phyloP scores from a whole-genome alignment of 2,329 filamentous ascomycete species.

The Ophiostoma sp. region DNA sequence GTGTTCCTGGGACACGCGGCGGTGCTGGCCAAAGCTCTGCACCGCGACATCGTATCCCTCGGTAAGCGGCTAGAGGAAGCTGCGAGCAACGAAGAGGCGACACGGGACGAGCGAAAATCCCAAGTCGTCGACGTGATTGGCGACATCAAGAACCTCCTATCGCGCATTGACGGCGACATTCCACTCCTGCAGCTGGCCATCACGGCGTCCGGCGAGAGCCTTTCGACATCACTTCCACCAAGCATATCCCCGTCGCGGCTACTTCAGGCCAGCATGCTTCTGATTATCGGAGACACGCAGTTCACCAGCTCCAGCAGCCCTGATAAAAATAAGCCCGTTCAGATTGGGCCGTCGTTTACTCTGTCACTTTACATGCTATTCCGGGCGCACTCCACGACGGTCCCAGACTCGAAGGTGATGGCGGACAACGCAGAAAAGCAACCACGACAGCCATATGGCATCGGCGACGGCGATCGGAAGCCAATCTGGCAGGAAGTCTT shows the following conservation, averaged over 20 bases:
- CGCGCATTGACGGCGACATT: slow-evolving; percentile 82
- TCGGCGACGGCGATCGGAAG: slow-evolving; percentile 53
- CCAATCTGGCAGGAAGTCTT: slow-evolving; percentile 94
- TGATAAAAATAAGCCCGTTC: slow-evolving; percentile 50
- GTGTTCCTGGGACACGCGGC: slow-evolving; percentile 73
- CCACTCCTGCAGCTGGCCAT: slow-evolving; percentile 91
- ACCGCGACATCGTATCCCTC: slow-evolving; percentile 75
- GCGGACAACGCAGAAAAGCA: not conserved
- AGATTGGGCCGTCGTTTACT: slow-evolving; percentile 82
- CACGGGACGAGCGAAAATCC: slow-evolving; percentile 36
- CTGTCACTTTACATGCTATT: slow-evolving; percentile 96
- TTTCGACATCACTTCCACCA: slow-evolving; percentile 72
- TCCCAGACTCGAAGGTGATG: not conserved
- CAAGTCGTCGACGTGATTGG: slow-evolving; percentile 65
- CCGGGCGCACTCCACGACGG: slow-evolving; percentile 55
- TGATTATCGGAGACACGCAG: slow-evolving; percentile 80
- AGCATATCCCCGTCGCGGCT: slow-evolving; percentile 86
- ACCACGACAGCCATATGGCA: slow-evolving; percentile 38
- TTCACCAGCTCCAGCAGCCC: slow-evolving; percentile 64
- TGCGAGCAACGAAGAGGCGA: slow-evolving; percentile 41
- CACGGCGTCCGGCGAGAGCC: slow-evolving; percentile 81
- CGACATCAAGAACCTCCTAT: slow-evolving; percentile 70
- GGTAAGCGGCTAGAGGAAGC: slow-evolving; percentile 69
- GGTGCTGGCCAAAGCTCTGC: slow-evolving; percentile 72
- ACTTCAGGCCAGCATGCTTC: slow-evolving; percentile 84